Conservation (phyloP, 169 alveolate genomes). For the Cryptosporidium bovis region DNA sequence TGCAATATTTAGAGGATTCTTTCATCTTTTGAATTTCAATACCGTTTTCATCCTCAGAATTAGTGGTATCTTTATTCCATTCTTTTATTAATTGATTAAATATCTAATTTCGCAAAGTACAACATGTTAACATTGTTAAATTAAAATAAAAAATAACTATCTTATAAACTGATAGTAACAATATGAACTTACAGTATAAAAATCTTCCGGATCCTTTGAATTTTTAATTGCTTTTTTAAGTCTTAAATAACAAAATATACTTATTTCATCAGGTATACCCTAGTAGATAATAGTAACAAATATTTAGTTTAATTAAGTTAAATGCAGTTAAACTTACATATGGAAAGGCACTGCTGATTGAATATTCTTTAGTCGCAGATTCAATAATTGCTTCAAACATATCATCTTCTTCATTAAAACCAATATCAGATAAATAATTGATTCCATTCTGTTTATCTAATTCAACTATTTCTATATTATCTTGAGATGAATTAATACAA, state of each 20-base stretch:
- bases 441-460: neutral
- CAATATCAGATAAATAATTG: neutral
- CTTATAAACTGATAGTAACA: too few species aligned
- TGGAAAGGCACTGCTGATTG: slow-evolving; percentile 43
- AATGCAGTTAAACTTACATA: slow-evolving; percentile 35
- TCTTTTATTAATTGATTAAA: slow-evolving; percentile 45
- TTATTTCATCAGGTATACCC: slow-evolving; percentile 66
- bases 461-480: neutral
- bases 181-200: slow-evolving; percentile 46
- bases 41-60: slow-evolving; percentile 26
- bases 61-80: slow-evolving; percentile 48
- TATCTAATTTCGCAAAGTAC: slow-evolving; percentile 4
- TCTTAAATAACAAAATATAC: slow-evolving; percentile 44
- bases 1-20: slow-evolving; percentile 34
- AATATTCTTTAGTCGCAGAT: slow-evolving; percentile 50
- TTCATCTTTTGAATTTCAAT: slow-evolving; percentile 45
- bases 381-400: slow-evolving; percentile 73
- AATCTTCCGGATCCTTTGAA: slow-evolving; percentile 69
- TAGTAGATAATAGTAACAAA: neutral
- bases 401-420: slow-evolving; percentile 53
- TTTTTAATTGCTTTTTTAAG: slow-evolving; percentile 23
- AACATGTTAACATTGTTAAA: too few species aligned
- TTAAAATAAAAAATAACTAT: too few species aligned
- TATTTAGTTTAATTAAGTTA: neutral
- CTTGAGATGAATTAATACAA: slow-evolving; percentile 21